Conservation (phyloP, 768 basidiomycete genomes). For the Phaeotremella fagi region DNA sequence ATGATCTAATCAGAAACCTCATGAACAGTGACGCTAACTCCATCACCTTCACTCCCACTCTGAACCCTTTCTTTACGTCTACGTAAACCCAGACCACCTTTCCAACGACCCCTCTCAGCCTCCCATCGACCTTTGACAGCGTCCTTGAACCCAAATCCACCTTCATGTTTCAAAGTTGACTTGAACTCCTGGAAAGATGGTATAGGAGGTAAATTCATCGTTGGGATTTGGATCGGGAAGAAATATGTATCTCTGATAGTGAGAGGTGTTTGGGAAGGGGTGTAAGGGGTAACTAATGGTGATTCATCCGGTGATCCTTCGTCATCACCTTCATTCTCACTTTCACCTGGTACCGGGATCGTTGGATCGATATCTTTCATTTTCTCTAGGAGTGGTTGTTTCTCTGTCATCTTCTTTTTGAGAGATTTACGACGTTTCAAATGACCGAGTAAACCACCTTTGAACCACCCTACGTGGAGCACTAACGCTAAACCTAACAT, state of each 20-base stretch:
- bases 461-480: constrained; percentile 58
- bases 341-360: not conserved
- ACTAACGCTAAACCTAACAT: constrained; percentile 53
- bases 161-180: not conserved
- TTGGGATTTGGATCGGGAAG: constrained; percentile 5
- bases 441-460: constrained; percentile 55
- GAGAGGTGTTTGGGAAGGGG: constrained; percentile 20
- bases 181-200: constrained; percentile 18
- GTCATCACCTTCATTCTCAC: no score
- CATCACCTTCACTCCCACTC: not conserved
- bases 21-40: not conserved
- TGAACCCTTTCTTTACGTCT: not conserved
- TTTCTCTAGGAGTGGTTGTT: constrained; percentile 4
- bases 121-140: constrained; percentile 38
- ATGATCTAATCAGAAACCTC: no score
- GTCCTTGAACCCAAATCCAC: constrained; percentile 29
- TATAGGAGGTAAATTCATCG: constrained; percentile 11
- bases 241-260: constrained; percentile 19
- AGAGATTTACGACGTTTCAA: constrained; percentile 40
- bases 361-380: constrained; percentile 7
- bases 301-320: constrained; percentile 30
- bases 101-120: constrained; percentile 29
- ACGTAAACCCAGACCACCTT: not conserved
- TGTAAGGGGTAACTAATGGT: constrained; percentile 37
- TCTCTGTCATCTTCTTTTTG: not conserved